Percentiles rank a stretch among this genome's conserved stretches.
Conservation (phyloP, 169 alveolate species). For the Sarcocystis neurona region DNA sequence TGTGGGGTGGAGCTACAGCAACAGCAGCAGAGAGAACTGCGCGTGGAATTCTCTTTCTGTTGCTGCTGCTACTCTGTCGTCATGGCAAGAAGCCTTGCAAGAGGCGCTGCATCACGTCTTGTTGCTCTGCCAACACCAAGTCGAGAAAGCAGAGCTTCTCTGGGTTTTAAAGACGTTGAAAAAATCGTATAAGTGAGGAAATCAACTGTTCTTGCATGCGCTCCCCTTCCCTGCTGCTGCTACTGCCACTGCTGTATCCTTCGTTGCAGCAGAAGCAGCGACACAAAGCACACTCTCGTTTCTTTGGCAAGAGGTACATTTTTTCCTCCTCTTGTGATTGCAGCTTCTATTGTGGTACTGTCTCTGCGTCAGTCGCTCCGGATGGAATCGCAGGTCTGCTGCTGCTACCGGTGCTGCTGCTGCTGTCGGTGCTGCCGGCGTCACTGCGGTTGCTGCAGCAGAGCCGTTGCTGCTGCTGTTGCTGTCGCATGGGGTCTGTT, state of each 20-base stretch:
- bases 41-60: conserved; percentile 23
- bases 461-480: too few relatives aligned
- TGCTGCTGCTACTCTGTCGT: neutral
- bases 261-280: neutral
- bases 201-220: too few relatives aligned
- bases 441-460: too few relatives aligned
- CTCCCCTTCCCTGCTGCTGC: too few relatives aligned
- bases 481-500: too few relatives aligned
- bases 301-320: neutral
- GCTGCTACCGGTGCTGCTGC: too few relatives aligned
- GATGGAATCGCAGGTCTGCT: too few relatives aligned
- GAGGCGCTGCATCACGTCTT: neutral
- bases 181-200: neutral
- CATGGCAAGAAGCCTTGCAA: conserved; percentile 13
- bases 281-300: neutral
- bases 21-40: conserved; percentile 27
- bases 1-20: conserved; percentile 1
- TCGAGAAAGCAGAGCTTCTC: neutral
- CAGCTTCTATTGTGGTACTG: too few relatives aligned
- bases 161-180: neutral
- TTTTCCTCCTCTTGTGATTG: neutral
- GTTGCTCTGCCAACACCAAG: neutral
- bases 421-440: too few relatives aligned
- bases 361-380: too few relatives aligned
- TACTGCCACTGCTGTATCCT: too few relatives aligned